Conservation (phyloP, 1,284 basidiomycete genomes). For the Pascua sp. region DNA sequence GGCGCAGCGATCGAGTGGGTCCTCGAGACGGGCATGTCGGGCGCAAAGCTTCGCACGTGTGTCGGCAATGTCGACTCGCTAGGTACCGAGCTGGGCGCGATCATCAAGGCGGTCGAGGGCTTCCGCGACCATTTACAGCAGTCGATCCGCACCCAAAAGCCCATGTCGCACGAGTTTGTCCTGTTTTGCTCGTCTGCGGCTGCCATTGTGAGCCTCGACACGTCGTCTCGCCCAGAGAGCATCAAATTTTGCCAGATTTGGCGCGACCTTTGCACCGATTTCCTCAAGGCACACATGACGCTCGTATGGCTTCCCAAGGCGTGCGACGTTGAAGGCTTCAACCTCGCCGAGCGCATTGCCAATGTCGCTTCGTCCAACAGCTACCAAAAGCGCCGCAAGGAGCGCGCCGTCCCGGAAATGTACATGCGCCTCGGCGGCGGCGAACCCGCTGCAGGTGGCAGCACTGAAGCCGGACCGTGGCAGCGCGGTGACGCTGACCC, state of each 20-base stretch:
- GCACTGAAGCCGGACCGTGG: slow-evolving; percentile 40
- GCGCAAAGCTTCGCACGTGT: slow-evolving; percentile 41
- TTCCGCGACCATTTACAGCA: slow-evolving; percentile 39
- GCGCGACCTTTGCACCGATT: slow-evolving; percentile 41
- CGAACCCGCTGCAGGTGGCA: slow-evolving; percentile 33
- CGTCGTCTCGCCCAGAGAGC: slow-evolving; percentile 39
- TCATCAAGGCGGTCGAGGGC: slow-evolving; percentile 46
- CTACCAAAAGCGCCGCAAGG: slow-evolving; percentile 39
- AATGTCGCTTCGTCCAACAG: slow-evolving; percentile 44
- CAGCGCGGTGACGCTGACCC: slow-evolving; percentile 47
- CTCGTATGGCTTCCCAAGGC: slow-evolving; percentile 45
- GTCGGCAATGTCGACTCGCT: slow-evolving; percentile 38
- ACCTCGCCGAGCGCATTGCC: slow-evolving; percentile 45
- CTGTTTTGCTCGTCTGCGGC: slow-evolving; percentile 47
- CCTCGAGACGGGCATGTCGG: slow-evolving; percentile 32
- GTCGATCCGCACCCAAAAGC: slow-evolving; percentile 33
- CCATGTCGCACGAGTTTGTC: slow-evolving; percentile 41
- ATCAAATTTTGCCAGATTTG: slow-evolving; percentile 41
- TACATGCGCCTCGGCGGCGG: slow-evolving; percentile 35
- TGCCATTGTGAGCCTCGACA: slow-evolving; percentile 46
- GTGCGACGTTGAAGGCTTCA: slow-evolving; percentile 39
- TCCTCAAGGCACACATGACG: slow-evolving; percentile 38
- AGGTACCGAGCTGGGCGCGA: slow-evolving; percentile 44
- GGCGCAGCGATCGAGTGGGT: slow-evolving; percentile 47
- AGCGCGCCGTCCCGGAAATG: slow-evolving; percentile 31